Evolutionary conservation across 2,329 filamentous ascomycete genomes (phyloP).

Genomic region (Magnaporthales sp.): DNA sequence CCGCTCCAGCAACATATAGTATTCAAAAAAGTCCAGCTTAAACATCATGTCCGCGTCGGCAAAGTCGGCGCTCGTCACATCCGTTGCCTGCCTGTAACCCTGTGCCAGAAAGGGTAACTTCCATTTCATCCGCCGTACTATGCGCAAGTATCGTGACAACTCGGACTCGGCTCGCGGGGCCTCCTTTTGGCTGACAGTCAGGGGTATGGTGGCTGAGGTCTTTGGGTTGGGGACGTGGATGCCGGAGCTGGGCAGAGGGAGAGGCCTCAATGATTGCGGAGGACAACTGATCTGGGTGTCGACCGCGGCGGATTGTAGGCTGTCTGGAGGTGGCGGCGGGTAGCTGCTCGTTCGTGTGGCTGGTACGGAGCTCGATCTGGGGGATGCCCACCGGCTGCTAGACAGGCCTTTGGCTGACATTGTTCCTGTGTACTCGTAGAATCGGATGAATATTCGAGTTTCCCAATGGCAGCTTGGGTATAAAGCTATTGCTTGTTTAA

Average conservation of each 20-base stretch:
- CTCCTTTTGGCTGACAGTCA: not conserved
- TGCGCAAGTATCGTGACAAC: slow-evolving; percentile 49
- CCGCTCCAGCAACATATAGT: slow-evolving; percentile 64
- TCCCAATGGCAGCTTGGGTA: not conserved
- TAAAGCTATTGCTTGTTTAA: not conserved
- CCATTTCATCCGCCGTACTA: slow-evolving; percentile 53
- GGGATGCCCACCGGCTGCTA: not conserved
- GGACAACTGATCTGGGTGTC: not conserved
- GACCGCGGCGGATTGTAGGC: too few species aligned
- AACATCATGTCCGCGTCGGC: slow-evolving; percentile 57
- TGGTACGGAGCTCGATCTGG: not conserved
- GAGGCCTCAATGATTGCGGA: not conserved
- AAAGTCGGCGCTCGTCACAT: slow-evolving; percentile 21
- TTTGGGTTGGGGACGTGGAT: not conserved
- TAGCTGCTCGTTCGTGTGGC: not conserved
- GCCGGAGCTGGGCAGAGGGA: not conserved
- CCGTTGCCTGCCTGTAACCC: slow-evolving; percentile 41
- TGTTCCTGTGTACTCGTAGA: not conserved
- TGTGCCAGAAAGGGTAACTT: slow-evolving; percentile 51
- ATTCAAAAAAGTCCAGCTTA: slow-evolving; percentile 72
- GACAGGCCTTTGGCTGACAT: slow-evolving; percentile 2
- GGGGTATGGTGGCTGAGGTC: not conserved
- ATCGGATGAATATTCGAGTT: not conserved
- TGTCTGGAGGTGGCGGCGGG: not conserved
- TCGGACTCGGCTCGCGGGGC: slow-evolving; percentile 23